Percentiles rank a stretch among this genome's conserved stretches.
Conservation (phyloP, 2,329 filamentous ascomycete genomes). For the Aspergillus uvarum region DNA sequence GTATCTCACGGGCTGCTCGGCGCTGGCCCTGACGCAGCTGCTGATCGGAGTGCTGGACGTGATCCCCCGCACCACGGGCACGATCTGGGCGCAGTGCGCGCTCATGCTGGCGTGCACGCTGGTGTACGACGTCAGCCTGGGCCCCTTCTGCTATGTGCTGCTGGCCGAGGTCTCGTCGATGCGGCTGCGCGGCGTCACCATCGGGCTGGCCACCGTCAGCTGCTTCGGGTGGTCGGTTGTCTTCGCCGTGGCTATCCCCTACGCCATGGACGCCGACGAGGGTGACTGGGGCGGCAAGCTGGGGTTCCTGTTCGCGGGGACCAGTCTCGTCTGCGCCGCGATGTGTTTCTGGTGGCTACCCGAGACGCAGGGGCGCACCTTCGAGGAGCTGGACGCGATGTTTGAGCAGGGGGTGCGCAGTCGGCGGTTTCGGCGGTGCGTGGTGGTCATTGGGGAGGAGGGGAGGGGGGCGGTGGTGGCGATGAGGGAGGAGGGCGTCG, state of each 20-base stretch:
- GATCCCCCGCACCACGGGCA: constrained; percentile 30
- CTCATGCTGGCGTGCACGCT: constrained; percentile 41
- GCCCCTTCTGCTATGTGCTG: constrained; percentile 54
- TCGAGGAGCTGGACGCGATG: constrained; percentile 33
- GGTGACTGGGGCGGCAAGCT: constrained; percentile 33
- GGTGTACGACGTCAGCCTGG: constrained; percentile 54
- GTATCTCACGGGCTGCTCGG: constrained; percentile 39
- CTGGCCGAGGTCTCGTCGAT: constrained; percentile 54
- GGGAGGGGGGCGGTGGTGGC: not conserved
- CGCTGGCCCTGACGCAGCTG: constrained; percentile 36
- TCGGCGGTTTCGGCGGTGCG: constrained; percentile 21
- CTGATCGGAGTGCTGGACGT: constrained; percentile 43
- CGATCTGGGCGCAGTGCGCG: constrained; percentile 43
- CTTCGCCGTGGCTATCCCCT: constrained; percentile 35
- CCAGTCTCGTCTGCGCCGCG: constrained; percentile 22
- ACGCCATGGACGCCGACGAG: constrained; percentile 34
- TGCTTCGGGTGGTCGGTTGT: constrained; percentile 30
- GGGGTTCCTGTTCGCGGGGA: constrained; percentile 33
- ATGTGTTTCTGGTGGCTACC: constrained; percentile 36
- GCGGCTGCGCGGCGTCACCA: constrained; percentile 54
- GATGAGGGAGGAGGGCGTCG: not conserved
- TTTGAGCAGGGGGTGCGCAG: constrained; percentile 27
- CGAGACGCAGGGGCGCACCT: constrained; percentile 32
- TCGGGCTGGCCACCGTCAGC: constrained; percentile 31
- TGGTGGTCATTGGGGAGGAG: not conserved